These are phyloP conservation scores for Coniochaeta hoffmannii DNA, from an alignment of 2,329 filamentous ascomycete genomes.

Conservation along the genomic window DNA sequence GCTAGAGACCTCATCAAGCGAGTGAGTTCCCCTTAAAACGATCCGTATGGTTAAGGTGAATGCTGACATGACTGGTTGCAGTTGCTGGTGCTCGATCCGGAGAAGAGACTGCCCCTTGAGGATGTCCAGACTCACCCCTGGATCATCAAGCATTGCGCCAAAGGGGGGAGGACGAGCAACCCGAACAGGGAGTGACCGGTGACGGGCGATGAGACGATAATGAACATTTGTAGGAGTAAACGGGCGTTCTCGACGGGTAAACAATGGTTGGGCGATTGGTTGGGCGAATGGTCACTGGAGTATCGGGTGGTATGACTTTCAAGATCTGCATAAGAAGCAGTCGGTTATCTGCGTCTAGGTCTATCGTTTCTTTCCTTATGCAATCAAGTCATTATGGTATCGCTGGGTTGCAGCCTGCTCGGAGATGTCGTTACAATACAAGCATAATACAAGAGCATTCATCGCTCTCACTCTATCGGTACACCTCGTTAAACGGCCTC, in stretches of 20 bases:
- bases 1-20: conserved; percentile 88
- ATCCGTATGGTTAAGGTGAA: conserved; percentile 12
- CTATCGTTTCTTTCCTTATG: not conserved
- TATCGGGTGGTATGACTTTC: not conserved
- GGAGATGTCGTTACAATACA: conserved; percentile 3
- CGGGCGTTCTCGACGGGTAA: not conserved
- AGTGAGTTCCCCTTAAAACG: conserved; percentile 35
- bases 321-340: not conserved
- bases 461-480: conserved; percentile 48
- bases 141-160: conserved; percentile 91
- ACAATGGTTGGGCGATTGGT: too few relatives aligned
- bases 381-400: conserved; percentile 1
- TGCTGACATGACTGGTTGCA: conserved; percentile 23
- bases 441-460: not conserved
- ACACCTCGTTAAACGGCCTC: conserved; percentile 93
- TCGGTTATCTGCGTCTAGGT: conserved; percentile 1
- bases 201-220: not conserved
- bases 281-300: not conserved
- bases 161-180: conserved; percentile 46
- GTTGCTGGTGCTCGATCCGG: conserved; percentile 86
- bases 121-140: conserved; percentile 87
- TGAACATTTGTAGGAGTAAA: conserved; percentile 1
- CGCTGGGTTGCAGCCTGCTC: not conserved
- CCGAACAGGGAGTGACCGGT: conserved; percentile 27
- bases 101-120: conserved; percentile 85